Conservation (phyloP, 352 stramenopile genomes). For the Phytophthora uliginosa region DNA sequence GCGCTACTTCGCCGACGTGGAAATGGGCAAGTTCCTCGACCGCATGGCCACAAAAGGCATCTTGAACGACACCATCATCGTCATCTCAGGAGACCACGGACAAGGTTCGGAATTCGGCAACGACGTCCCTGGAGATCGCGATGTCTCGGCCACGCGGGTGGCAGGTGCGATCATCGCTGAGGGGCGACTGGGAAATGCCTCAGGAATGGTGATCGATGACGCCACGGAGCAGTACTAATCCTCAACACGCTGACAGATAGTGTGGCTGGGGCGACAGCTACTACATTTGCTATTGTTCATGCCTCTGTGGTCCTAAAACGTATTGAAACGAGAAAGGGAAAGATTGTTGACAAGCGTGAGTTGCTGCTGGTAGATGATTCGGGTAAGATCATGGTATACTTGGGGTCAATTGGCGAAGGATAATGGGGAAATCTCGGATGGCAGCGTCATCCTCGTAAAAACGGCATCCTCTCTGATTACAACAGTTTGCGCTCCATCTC, state of each 20-base stretch:
- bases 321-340: no score
- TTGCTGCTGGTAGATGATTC: no score
- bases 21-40: constrained; percentile 59
- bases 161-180: constrained; percentile 41
- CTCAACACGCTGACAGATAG: constrained; percentile 48
- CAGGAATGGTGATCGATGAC: constrained; percentile 32
- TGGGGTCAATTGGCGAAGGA: no score
- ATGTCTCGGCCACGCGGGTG: constrained; percentile 46
- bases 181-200: constrained; percentile 27
- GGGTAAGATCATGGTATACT: no score
- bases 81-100: constrained; percentile 59
- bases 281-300: no score
- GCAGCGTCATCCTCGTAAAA: no score
- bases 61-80: constrained; percentile 59
- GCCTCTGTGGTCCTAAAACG: no score
- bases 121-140: constrained; percentile 31
- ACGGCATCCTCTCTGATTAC: background rate
- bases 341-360: no score
- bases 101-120: constrained; percentile 48
- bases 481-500: background rate
- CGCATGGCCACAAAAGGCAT: constrained; percentile 45
- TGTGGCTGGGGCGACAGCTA: no score
- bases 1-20: constrained; percentile 56
- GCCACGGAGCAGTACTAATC: constrained; percentile 45
- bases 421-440: no score